Evolutionary conservation across 805 yeast genomes (phyloP), one percentile per base, ranked within the genome.

Genomic region (Torulaspora delbrueckii): DNA sequence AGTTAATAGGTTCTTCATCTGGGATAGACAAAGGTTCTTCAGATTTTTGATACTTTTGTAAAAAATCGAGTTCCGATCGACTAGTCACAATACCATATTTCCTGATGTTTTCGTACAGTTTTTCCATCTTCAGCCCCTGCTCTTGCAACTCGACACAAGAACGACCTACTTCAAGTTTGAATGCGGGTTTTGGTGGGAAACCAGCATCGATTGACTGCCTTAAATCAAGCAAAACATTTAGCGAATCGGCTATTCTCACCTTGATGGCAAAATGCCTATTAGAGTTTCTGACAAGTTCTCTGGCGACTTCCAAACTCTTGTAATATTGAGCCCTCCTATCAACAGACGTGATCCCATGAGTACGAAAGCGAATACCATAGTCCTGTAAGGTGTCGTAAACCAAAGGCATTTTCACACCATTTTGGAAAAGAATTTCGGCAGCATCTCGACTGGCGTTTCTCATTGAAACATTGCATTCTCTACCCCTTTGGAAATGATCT

Each of bases 121-220:
- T 60, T 14, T 56, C 54, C 67, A 63, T 63, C 32, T 60, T 62
- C 4, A 63, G 48, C 8, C 67, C 67, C 28, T 58, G 62, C 10
- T 52, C 52, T 24, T 52, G 47, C 24, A 63, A 37, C 7, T 49
- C 54, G 1, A 58, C 41, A 3, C 56, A 56, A n/a, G 58, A 57
- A 3, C 43, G 48, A 3, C 61, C 58, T 6, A 52, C 52, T 12
- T 43, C 45, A 4, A 48, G 45, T 38, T 53, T 58, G 7, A 44
- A 38, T 10, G 37, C 35, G 3, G 46, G 30, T 8, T 53, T 50
- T 10, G 62, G 65, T 1, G 62, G 59, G 10, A 46, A 42, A 8
- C 67, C 67, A 2, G 54, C 35, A 43, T 63, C 66, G 13, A 59
- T 56, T 18, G 48, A 43, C 38, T 51, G 51, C 33, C 62, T 53